Conservation (phyloP, 768 basidiomycete genomes). For the Clitopilus hobsonii region DNA sequence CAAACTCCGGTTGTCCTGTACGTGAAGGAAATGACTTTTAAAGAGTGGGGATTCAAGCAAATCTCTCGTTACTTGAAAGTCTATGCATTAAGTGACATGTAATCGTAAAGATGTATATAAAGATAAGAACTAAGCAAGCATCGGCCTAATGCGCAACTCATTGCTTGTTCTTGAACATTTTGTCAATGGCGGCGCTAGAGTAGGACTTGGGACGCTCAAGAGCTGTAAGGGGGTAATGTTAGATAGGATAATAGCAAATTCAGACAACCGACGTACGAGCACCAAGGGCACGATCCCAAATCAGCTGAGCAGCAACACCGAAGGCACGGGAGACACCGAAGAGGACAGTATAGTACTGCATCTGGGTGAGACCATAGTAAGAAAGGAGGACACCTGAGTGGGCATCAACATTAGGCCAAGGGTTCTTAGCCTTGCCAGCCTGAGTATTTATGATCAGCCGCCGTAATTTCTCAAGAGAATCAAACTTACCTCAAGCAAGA, state of each 20-base stretch:
- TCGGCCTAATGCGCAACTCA: not conserved
- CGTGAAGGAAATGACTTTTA: no score
- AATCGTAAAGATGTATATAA: not conserved
- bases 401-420: conserved; percentile 96
- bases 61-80: not conserved
- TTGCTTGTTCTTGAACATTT: conserved; percentile 48
- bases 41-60: not conserved
- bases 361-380: conserved; percentile 82
- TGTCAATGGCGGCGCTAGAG: conserved; percentile 73
- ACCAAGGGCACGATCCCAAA: conserved; percentile 92
- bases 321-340: conserved; percentile 97
- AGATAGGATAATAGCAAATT: not conserved
- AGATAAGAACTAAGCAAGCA: not conserved
- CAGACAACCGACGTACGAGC: conserved; percentile 58
- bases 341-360: conserved; percentile 96
- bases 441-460: conserved; percentile 20
- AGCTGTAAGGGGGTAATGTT: conserved; percentile 32
- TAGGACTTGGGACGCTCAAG: conserved; percentile 92
- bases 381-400: conserved; percentile 90
- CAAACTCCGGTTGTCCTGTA: no score
- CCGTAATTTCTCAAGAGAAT: no score
- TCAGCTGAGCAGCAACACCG: conserved; percentile 83
- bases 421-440: conserved; percentile 92
- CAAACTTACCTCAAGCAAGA: conserved; percentile 69
- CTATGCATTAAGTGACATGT: not conserved